phyloP scores from a whole-genome alignment of 768 basidiomycete species.

The Russula foetens region DNA sequence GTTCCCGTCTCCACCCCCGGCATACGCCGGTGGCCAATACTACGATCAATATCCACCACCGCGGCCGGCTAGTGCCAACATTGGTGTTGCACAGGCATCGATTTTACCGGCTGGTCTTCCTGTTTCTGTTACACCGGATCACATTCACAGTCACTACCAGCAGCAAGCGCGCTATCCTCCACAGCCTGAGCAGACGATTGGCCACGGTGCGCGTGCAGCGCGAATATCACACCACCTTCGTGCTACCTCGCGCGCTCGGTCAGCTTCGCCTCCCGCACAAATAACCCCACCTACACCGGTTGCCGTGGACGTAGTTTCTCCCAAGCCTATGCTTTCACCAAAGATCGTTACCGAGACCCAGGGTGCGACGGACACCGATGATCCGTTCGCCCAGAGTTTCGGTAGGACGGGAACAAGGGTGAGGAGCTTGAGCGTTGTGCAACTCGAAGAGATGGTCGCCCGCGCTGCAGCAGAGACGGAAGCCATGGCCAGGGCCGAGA shows the following conservation, averaged over 20 bases:
- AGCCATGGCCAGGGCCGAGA: conserved; percentile 20
- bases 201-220: conserved; percentile 52
- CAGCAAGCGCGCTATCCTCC: not conserved
- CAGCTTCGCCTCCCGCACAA: conserved; percentile 54
- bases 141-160: conserved; percentile 27
- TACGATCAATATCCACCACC: conserved; percentile 31
- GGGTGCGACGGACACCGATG: not conserved
- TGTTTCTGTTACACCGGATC: conserved; percentile 19
- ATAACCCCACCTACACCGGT: conserved; percentile 19
- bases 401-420: conserved; percentile 22
- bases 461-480: conserved; percentile 24
- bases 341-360: conserved; percentile 33
- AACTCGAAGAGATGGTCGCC: conserved; percentile 67
- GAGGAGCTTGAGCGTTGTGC: conserved; percentile 55
- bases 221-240: conserved; percentile 54
- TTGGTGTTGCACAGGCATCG: conserved; percentile 27
- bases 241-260: conserved; percentile 46
- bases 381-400: not conserved
- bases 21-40: conserved; percentile 13
- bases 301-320: conserved; percentile 38
- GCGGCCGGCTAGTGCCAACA: conserved; percentile 44
- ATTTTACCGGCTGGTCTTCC: conserved; percentile 32
- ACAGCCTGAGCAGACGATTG: conserved; percentile 39
- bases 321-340: conserved; percentile 61
- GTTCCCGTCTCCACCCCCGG: conserved; percentile 22